Conservation (phyloP, 371 early-diverging fungal genomes). For the Choanephora cucurbitarum region DNA sequence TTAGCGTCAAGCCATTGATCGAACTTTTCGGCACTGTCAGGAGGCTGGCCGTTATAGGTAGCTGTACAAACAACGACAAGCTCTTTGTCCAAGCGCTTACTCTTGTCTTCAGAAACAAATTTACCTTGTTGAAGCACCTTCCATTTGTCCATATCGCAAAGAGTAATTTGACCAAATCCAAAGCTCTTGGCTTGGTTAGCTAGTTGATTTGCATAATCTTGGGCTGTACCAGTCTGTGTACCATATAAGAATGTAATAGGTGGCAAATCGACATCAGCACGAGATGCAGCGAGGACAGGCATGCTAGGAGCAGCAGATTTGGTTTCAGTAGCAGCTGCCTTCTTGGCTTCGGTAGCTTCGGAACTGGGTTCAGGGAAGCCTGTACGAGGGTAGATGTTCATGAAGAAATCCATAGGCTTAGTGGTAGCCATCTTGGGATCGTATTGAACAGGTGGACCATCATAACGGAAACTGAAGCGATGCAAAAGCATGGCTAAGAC, state of each 20-base stretch:
- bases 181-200: conserved; percentile 44
- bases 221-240: conserved; percentile 58
- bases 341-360: conserved; percentile 8
- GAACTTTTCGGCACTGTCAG: conserved; percentile 59
- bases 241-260: conserved; percentile 55
- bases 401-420: conserved; percentile 38
- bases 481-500: conserved; percentile 53
- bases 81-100: conserved; percentile 30
- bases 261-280: conserved; percentile 21
- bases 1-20: conserved; percentile 46
- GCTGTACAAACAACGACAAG: conserved; percentile 50
- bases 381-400: conserved; percentile 43
- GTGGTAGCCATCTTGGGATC: conserved; percentile 40
- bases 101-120: conserved; percentile 19
- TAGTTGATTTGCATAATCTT: conserved; percentile 53
- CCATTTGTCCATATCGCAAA: conserved; percentile 54
- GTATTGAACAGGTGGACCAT: conserved; percentile 39
- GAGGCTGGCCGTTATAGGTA: conserved; percentile 61
- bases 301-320: conserved; percentile 6
- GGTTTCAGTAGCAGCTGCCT: conserved; percentile 5
- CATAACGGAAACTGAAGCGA: conserved; percentile 42
- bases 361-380: conserved; percentile 40
- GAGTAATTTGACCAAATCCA: conserved; percentile 40
- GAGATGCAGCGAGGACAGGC: conserved; percentile 11
- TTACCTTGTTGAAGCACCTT: conserved; percentile 35